Evolutionary conservation across 192 early-diverging fungal species (phyloP).

Genomic region (Backusella macrospora): DNA sequence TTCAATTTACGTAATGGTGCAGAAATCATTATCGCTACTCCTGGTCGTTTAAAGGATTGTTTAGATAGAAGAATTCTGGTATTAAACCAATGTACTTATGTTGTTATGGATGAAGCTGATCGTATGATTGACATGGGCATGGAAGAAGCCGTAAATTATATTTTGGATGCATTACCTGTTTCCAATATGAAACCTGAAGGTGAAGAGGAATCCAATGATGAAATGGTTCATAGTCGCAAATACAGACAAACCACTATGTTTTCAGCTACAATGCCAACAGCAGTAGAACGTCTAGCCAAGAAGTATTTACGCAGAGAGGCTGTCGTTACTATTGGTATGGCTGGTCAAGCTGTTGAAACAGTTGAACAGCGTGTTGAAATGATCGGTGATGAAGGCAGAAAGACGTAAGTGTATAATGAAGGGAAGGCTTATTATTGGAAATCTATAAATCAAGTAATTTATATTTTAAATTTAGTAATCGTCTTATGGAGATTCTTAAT

Average conservation of each 20-base stretch:
- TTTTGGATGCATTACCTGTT: slow-evolving; percentile 91
- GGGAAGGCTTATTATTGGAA: neutral
- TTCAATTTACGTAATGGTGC: slow-evolving; percentile 89
- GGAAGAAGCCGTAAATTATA: slow-evolving; percentile 93
- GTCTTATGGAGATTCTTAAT: slow-evolving; percentile 78
- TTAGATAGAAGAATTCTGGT: slow-evolving; percentile 89
- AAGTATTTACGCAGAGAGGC: slow-evolving; percentile 90
- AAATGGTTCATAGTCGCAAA: slow-evolving; percentile 46
- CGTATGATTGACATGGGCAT: slow-evolving; percentile 96
- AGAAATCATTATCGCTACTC: slow-evolving; percentile 97
- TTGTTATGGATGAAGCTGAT: slow-evolving; percentile 99
- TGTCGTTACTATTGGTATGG: slow-evolving; percentile 94
- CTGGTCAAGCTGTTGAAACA: slow-evolving; percentile 94
- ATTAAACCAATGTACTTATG: slow-evolving; percentile 92
- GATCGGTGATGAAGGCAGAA: slow-evolving; percentile 82
- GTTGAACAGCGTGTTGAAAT: slow-evolving; percentile 97
- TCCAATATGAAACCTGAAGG: slow-evolving; percentile 90
- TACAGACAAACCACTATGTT: slow-evolving; percentile 99
- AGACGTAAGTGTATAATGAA: slow-evolving; percentile 55
- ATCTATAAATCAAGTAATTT: neutral
- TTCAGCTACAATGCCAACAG: slow-evolving; percentile 97
- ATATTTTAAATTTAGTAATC: slow-evolving; percentile 45
- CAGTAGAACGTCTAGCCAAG: slow-evolving; percentile 93
- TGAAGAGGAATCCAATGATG: slow-evolving; percentile 63
- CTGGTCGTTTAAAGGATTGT: slow-evolving; percentile 93